phyloP scores from a whole-genome alignment of 768 basidiomycete genomes.

The Tylopilus felleus region DNA sequence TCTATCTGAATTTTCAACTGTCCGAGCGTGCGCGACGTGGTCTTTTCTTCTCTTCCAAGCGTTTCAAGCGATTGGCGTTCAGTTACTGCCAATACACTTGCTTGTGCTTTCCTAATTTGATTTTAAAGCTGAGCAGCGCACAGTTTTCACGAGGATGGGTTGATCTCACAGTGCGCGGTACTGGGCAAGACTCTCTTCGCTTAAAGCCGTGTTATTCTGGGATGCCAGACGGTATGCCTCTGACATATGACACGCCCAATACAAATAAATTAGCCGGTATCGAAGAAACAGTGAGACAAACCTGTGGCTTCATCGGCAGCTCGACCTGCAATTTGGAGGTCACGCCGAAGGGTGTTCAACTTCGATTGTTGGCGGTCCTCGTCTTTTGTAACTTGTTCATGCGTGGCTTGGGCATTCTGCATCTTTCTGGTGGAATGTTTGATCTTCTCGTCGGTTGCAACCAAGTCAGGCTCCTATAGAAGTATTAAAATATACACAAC shows the following conservation, averaged over 20 bases:
- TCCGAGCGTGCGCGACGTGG: slow-evolving; percentile 55
- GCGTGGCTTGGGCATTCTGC: slow-evolving; percentile 61
- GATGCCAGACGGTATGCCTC: slow-evolving; percentile 75
- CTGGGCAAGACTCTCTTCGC: slow-evolving; percentile 81
- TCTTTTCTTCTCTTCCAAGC: slow-evolving; percentile 80
- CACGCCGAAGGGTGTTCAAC: slow-evolving; percentile 55
- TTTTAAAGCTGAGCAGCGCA: slow-evolving; percentile 3
- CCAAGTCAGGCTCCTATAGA: slow-evolving; percentile 78
- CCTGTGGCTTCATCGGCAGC: slow-evolving; percentile 81
- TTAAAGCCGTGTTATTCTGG: slow-evolving; percentile 72
- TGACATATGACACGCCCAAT: slow-evolving; percentile 27
- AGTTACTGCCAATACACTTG: slow-evolving; percentile 75
- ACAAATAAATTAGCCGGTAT: not conserved
- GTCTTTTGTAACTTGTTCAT: slow-evolving; percentile 63
- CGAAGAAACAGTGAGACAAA: slow-evolving; percentile 28
- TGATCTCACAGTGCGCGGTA: slow-evolving; percentile 44
- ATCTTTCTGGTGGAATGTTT: slow-evolving; percentile 79
- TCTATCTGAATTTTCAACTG: slow-evolving; percentile 70
- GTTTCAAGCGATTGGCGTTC: slow-evolving; percentile 86
- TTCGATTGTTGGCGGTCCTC: slow-evolving; percentile 48
- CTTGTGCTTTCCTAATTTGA: slow-evolving; percentile 63
- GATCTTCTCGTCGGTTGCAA: slow-evolving; percentile 83
- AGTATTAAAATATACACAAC: not conserved
- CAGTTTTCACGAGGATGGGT: not conserved
- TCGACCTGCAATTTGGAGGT: slow-evolving; percentile 61